These are phyloP conservation scores for Elongisporangium anandrum DNA, from an alignment of 352 stramenopile species.

Conservation along the genomic window DNA sequence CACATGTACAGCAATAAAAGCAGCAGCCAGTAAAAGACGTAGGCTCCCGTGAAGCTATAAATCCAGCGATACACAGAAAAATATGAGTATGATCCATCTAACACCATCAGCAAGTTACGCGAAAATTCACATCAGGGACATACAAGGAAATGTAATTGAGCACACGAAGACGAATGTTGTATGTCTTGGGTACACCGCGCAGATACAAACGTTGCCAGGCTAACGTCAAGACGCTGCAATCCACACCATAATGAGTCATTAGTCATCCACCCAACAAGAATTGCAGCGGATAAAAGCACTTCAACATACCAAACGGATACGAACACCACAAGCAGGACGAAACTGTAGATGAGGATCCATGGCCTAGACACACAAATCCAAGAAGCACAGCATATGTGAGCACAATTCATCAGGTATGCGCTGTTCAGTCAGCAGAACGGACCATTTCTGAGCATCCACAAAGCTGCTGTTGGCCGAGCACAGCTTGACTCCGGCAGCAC, in stretches of 20 bases:
- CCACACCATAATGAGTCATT: constrained; percentile 2
- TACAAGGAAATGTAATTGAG: constrained; percentile 89
- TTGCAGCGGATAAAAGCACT: background rate
- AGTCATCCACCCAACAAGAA: background rate
- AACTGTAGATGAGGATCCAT: constrained; percentile 86
- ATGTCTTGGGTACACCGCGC: constrained; percentile 82
- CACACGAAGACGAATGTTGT: constrained; percentile 86
- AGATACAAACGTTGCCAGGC: constrained; percentile 83
- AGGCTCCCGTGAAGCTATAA: constrained; percentile 73
- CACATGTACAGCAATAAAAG: constrained; percentile 87
- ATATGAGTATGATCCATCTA: constrained; percentile 1
- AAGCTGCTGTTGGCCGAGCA: constrained; percentile 60
- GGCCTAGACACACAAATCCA: constrained; percentile 28
- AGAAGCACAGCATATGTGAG: constrained; percentile 3
- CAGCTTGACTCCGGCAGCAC: constrained; percentile 23
- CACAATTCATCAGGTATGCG: background rate
- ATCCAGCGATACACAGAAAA: constrained; percentile 1
- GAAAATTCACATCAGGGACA: constrained; percentile 2
- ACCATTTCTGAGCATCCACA: constrained; percentile 78
- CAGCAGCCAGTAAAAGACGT: constrained; percentile 88
- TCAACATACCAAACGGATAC: constrained; percentile 67
- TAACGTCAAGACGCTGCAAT: constrained; percentile 60
- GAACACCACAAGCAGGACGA: constrained; percentile 80
- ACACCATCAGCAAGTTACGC: too few relatives aligned
- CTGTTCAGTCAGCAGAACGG: background rate